A percentile compares a stretch with the other conserved stretches of the same genome.
Conservation (phyloP, 1,284 basidiomycete genomes). For the Pseudozyma pruni region DNA sequence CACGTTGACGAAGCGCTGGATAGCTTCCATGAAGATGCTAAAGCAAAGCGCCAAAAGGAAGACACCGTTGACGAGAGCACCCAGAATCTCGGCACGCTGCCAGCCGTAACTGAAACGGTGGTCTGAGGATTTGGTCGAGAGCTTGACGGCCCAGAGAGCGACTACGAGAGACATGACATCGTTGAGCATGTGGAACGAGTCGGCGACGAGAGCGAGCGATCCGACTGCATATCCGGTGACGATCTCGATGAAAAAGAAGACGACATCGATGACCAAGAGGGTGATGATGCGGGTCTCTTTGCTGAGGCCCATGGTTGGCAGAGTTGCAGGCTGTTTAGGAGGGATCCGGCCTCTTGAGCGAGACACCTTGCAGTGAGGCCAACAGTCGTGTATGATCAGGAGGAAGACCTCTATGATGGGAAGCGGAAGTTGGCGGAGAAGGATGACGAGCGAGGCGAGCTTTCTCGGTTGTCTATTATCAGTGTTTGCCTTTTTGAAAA, state of each 20-base stretch:
- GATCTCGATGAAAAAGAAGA: slow-evolving; percentile 94
- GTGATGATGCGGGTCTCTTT: slow-evolving; percentile 71
- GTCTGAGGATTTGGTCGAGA: slow-evolving; percentile 69
- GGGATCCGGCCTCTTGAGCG: background rate
- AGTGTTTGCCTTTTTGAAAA: too few species aligned
- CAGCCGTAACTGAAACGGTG: slow-evolving; percentile 88
- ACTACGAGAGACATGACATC: slow-evolving; percentile 89
- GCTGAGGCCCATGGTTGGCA: slow-evolving; percentile 24
- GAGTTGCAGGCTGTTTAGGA: background rate
- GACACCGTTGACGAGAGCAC: slow-evolving; percentile 86
- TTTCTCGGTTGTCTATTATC: too few species aligned
- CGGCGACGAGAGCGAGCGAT: slow-evolving; percentile 92
- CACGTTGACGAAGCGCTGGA: slow-evolving; percentile 83
- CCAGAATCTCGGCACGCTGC: slow-evolving; percentile 97
- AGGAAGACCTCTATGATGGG: too few species aligned
- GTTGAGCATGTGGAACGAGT: slow-evolving; percentile 93
- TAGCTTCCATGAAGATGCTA: slow-evolving; percentile 91
- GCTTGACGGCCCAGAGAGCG: slow-evolving; percentile 93
- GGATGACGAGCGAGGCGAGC: too few species aligned
- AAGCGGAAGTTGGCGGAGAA: background rate
- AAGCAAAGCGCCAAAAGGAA: slow-evolving; percentile 96
- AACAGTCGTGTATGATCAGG: too few species aligned
- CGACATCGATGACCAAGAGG: slow-evolving; percentile 82
- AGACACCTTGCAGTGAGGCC: background rate
- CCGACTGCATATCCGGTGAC: slow-evolving; percentile 88